These are phyloP conservation scores for Microglena sp. DNA, from an alignment of 139 green algal species.

Conservation along the genomic window DNA sequence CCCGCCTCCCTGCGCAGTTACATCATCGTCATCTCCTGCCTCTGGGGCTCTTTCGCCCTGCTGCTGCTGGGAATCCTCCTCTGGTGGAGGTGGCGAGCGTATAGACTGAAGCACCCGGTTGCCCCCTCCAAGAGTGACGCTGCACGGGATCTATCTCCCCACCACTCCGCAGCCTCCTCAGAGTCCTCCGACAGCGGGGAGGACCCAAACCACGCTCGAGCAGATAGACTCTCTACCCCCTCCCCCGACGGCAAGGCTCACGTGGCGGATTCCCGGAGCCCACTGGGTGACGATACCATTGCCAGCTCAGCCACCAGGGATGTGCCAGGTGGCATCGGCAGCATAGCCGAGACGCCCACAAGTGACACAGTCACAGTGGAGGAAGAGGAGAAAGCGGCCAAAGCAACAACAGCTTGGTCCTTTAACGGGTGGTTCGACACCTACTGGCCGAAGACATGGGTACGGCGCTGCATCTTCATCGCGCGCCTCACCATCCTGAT, in stretches of 20 bases:
- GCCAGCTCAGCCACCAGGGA: neutral
- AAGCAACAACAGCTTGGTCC: neutral
- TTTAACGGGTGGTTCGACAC: too few species aligned
- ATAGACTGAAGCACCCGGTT: neutral
- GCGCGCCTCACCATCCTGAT: constrained; percentile 5
- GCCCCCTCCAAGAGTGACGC: neutral
- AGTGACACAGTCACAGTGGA: neutral
- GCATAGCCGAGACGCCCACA: neutral
- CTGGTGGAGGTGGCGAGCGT: constrained; percentile 2
- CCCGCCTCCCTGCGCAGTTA: too few species aligned
- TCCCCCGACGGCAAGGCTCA: too few species aligned
- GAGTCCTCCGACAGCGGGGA: neutral
- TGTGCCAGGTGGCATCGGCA: neutral
- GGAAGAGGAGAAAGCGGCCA: neutral
- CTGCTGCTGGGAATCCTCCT: constrained; percentile 8
- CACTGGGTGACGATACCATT: too few species aligned
- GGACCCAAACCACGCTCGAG: neutral
- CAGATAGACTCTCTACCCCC: too few species aligned
- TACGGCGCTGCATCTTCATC: neutral
- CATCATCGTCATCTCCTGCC: constrained; percentile 16
- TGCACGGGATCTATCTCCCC: too few species aligned
- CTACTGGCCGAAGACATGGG: neutral
- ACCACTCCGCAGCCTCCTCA: neutral
- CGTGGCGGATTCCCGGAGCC: too few species aligned
- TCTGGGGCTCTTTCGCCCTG: constrained; percentile 21